phyloP scores from a whole-genome alignment of 768 basidiomycete species.

The Tylopilus vinaceipallidus region DNA sequence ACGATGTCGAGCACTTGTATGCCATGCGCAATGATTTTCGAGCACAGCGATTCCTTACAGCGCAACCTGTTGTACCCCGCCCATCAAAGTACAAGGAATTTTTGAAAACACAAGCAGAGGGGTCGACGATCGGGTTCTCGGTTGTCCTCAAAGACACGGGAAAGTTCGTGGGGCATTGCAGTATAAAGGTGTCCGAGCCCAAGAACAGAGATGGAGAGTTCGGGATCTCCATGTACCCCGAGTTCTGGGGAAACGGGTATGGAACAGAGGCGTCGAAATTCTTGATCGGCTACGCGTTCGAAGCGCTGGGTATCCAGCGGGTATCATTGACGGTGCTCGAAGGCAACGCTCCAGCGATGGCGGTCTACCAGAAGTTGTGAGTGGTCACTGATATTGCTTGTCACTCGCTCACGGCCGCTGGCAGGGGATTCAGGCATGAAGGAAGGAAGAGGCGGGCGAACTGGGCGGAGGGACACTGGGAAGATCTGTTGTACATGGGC shows the following conservation, averaged over 20 bases:
- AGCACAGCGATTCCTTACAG: constrained; percentile 9
- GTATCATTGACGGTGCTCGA: constrained; percentile 25
- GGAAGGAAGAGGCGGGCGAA: constrained; percentile 29
- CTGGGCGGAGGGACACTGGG: constrained; percentile 34
- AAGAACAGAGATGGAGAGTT: constrained; percentile 29
- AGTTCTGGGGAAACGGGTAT: constrained; percentile 35
- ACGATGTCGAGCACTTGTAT: constrained; percentile 3
- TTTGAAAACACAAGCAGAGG: constrained; percentile 8
- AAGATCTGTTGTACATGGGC: constrained; percentile 34
- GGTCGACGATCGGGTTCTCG: constrained; percentile 9
- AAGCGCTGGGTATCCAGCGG: constrained; percentile 29
- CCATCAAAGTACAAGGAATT: constrained; percentile 5
- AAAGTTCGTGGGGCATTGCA: constrained; percentile 11
- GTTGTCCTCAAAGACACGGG: constrained; percentile 4
- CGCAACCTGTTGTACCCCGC: background rate
- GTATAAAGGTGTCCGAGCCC: constrained; percentile 13
- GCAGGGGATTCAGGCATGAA: constrained; percentile 35
- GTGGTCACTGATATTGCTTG: background rate
- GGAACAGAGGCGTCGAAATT: constrained; percentile 35
- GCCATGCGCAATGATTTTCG: constrained; percentile 4
- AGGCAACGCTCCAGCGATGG: constrained; percentile 18
- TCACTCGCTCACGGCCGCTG: background rate
- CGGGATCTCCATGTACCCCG: constrained; percentile 18
- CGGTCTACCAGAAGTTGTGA: constrained; percentile 32
- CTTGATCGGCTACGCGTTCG: constrained; percentile 33